Percentiles rank a stretch among this genome's conserved stretches.
These are phyloP conservation scores for Irpex sp. DNA, from an alignment of 1,284 basidiomycete genomes.

Conservation along the genomic window DNA sequence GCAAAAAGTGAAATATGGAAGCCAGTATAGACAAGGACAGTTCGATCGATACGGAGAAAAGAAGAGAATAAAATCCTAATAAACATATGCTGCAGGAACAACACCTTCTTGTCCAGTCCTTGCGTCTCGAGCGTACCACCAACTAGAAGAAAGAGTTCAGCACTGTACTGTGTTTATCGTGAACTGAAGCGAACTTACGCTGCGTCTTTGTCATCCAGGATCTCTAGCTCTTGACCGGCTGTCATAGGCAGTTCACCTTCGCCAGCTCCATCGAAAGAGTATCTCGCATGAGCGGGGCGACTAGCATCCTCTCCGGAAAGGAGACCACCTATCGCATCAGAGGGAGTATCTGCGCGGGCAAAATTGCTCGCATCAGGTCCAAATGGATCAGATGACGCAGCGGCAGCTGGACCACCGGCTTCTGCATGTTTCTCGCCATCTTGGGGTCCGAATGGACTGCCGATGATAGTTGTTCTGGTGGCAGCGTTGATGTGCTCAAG, in stretches of 20 bases:
- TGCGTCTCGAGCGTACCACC: constrained; percentile 88
- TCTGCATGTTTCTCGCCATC: constrained; percentile 51
- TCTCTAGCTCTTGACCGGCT: constrained; percentile 69
- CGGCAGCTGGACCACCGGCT: constrained; percentile 18
- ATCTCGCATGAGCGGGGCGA: constrained; percentile 72
- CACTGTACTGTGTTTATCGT: background rate
- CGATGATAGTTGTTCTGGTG: constrained; percentile 69
- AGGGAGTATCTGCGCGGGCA: constrained; percentile 73
- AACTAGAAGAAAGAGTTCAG: constrained; percentile 45
- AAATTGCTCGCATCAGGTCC: constrained; percentile 73
- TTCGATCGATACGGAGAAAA: background rate
- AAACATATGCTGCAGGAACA: constrained; percentile 85
- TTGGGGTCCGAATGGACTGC: constrained; percentile 49
- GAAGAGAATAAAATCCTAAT: constrained; percentile 37
- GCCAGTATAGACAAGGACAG: constrained; percentile 22
- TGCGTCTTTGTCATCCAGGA: constrained; percentile 75
- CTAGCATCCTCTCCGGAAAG: constrained; percentile 64
- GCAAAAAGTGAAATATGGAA: constrained; percentile 19
- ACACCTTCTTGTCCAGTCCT: constrained; percentile 80
- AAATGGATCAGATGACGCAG: constrained; percentile 46
- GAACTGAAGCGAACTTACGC: constrained; percentile 51
- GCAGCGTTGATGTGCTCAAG: constrained; percentile 88
- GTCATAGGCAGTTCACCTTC: constrained; percentile 73
- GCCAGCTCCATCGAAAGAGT: constrained; percentile 74
- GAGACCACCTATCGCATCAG: constrained; percentile 61